Evolutionary conservation across 352 stramenopile genomes (phyloP).

Genomic region (Blastocystis sp.): DNA sequence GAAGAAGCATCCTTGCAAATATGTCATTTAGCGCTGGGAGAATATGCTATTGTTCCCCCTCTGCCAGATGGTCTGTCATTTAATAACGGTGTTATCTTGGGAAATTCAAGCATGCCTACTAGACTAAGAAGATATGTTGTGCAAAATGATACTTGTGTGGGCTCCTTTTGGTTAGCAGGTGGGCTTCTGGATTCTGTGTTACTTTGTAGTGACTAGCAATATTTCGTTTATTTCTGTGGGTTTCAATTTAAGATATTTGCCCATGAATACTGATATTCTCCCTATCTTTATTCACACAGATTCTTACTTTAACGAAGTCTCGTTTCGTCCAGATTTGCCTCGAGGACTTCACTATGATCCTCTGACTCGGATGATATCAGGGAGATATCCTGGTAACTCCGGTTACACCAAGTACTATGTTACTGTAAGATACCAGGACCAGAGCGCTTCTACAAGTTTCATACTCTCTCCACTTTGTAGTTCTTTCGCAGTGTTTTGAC

Average conservation of each 20-base stretch:
- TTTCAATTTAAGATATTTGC: background rate
- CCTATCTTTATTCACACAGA: slow-evolving; percentile 9
- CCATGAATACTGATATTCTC: background rate
- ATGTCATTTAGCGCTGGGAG: background rate
- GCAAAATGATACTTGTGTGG: background rate
- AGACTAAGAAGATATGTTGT: background rate
- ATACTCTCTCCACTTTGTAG: no score
- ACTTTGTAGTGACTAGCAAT: background rate
- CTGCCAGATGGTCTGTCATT: background rate
- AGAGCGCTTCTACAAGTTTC: no score
- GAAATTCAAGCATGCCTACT: background rate
- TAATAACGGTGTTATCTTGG: background rate
- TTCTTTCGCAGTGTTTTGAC: background rate
- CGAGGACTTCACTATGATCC: background rate
- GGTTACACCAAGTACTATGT: no score
- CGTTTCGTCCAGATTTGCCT: background rate
- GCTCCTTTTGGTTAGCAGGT: background rate
- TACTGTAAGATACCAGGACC: no score
- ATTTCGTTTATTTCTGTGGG: background rate
- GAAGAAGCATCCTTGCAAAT: background rate
- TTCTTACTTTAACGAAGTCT: background rate
- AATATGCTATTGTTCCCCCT: background rate
- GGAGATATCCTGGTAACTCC: background rate
- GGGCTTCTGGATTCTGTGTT: background rate
- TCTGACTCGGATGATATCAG: background rate